Evolutionary conservation across 208 protist genomes (phyloP).

Genomic region (Wallacemonas sp.): DNA sequence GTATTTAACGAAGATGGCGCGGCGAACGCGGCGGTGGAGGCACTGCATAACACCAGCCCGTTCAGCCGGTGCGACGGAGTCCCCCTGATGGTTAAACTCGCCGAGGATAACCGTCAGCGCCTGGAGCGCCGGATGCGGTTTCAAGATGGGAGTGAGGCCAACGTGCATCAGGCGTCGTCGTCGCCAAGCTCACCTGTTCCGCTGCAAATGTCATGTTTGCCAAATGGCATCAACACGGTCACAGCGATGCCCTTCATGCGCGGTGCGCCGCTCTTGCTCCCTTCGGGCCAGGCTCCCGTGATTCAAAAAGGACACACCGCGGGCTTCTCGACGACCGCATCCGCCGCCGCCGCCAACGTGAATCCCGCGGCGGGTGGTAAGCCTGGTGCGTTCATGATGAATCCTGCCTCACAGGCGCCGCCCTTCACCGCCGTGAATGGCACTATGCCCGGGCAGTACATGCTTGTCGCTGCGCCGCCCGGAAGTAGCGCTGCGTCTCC

Average conservation of each 20-base stretch:
- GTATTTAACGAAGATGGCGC: constrained; percentile 56
- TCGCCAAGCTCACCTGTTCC: not conserved
- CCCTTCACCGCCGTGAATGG: not conserved
- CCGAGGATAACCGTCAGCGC: constrained; percentile 58
- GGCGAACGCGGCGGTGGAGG: constrained; percentile 50
- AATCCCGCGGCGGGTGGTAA: no score
- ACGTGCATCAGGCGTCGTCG: not conserved
- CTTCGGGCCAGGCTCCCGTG: not conserved
- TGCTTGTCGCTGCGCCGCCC: not conserved
- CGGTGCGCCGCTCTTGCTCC: not conserved
- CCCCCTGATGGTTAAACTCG: constrained; percentile 69
- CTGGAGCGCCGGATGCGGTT: constrained; percentile 30
- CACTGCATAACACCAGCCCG: constrained; percentile 62
- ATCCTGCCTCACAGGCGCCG: no score
- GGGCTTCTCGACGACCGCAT: not conserved
- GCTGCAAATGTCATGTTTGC: not conserved
- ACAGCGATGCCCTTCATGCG: not conserved
- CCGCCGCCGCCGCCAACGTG: not conserved
- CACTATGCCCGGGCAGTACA: not conserved
- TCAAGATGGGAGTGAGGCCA: not conserved
- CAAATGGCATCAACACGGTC: not conserved
- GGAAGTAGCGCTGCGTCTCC: not conserved
- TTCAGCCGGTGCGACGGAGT: constrained; percentile 54
- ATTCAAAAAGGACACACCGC: not conserved
- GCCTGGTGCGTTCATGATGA: no score